A percentile compares a stretch with the other conserved stretches of the same genome.
Conservation (phyloP, 2,329 filamentous ascomycete species). For the Penicillium hesseltinei region DNA sequence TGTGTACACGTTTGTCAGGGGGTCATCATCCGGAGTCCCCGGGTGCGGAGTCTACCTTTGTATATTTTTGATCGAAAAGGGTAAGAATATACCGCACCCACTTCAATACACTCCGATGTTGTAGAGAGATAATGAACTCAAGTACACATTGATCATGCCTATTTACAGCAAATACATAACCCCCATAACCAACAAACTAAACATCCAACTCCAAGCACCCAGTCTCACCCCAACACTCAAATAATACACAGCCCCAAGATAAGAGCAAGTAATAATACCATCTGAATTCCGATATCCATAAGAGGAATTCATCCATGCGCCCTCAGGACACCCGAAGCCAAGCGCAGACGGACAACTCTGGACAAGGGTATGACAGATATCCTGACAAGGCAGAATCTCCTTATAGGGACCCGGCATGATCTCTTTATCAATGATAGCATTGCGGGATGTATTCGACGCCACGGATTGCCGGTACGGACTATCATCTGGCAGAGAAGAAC, state of each 20-base stretch:
- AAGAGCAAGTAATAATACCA: conserved; percentile 57
- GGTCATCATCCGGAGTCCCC: too few species aligned
- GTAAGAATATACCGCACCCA: too few species aligned
- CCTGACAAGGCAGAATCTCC: conserved; percentile 83
- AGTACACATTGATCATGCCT: not conserved
- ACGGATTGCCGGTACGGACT: conserved; percentile 35
- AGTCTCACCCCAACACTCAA: conserved; percentile 38
- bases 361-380: conserved; percentile 83
- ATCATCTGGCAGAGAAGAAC: conserved; percentile 51
- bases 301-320: conserved; percentile 48
- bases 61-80: too few species aligned
- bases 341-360: conserved; percentile 77
- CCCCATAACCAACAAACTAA: conserved; percentile 16
- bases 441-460: conserved; percentile 61
- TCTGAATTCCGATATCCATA: conserved; percentile 48
- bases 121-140: too few species aligned
- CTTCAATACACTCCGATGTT: too few species aligned
- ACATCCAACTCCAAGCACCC: conserved; percentile 16
- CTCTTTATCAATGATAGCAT: conserved; percentile 65
- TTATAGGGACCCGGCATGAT: conserved; percentile 88
- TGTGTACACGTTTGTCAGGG: too few species aligned
- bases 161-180: not conserved
- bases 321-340: conserved; percentile 70
- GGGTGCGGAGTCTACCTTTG: too few species aligned
- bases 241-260: conserved; percentile 58